Percentiles rank a stretch among this genome's conserved stretches.
Conservation (phyloP, 306 rosid genomes). For the Betula pendula region DNA sequence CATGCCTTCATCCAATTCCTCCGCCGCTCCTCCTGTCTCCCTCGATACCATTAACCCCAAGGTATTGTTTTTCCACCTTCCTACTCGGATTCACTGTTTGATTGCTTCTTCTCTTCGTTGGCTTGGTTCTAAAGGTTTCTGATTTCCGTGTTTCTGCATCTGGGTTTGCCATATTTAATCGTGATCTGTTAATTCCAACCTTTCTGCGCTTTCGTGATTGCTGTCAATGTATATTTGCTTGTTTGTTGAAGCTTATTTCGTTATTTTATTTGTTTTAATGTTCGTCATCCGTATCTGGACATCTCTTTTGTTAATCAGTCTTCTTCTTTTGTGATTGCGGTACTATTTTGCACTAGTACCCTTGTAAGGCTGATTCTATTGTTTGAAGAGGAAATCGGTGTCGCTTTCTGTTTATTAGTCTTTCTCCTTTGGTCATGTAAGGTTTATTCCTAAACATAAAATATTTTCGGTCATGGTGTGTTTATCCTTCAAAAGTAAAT, state of each 20-base stretch:
- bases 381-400: not conserved
- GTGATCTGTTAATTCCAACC: too few species aligned
- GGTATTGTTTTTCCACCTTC: constrained; percentile 31
- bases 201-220: too few species aligned
- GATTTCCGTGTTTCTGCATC: constrained; percentile 6
- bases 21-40: constrained; percentile 45
- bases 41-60: constrained; percentile 70
- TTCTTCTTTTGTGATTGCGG: not conserved
- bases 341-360: not conserved
- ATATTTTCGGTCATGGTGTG: not conserved
- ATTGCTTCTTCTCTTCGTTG: constrained; percentile 7
- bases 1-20: constrained; percentile 36
- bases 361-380: not conserved
- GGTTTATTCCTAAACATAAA: not conserved
- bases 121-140: not conserved
- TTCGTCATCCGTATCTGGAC: not conserved
- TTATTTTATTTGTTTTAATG: not conserved
- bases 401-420: not conserved
- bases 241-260: not conserved
- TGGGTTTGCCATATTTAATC: too few species aligned
- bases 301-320: not conserved
- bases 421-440: not conserved
- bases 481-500: not conserved
- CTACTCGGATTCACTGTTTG: constrained; percentile 22
- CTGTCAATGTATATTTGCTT: not conserved